Evolutionary conservation across 805 yeast species (phyloP).

Genomic region (Ogataea methanolica): DNA sequence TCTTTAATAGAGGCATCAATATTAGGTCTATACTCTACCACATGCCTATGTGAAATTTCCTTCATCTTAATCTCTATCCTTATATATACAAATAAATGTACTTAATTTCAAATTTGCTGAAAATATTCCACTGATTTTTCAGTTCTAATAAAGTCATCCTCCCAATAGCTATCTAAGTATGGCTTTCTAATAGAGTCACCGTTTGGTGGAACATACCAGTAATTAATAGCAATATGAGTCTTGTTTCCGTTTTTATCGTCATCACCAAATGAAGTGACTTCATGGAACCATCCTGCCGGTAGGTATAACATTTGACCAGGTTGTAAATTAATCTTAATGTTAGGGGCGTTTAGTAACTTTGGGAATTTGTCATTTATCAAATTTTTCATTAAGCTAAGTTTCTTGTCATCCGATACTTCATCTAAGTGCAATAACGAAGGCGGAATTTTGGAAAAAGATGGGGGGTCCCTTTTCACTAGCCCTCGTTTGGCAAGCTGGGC

Average conservation of each 20-base stretch:
- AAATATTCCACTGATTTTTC: slow-evolving; percentile 23
- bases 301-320: slow-evolving; percentile 67
- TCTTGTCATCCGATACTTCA: slow-evolving; percentile 36
- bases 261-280: slow-evolving; percentile 59
- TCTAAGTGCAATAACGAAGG: slow-evolving; percentile 59
- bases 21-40: no score
- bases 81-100: not conserved
- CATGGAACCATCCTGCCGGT: slow-evolving; percentile 83
- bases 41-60: no score
- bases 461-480: slow-evolving; percentile 45
- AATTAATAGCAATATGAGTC: slow-evolving; percentile 62
- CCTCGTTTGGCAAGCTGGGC: slow-evolving; percentile 12
- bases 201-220: slow-evolving; percentile 71
- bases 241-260: slow-evolving; percentile 10
- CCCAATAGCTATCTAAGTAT: slow-evolving; percentile 52
- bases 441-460: slow-evolving; percentile 63
- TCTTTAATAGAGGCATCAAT: no score
- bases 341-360: slow-evolving; percentile 36
- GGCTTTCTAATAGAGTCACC: slow-evolving; percentile 28
- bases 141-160: slow-evolving; percentile 45
- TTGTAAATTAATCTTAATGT: slow-evolving; percentile 42
- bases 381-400: slow-evolving; percentile 19
- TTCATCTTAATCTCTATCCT: no score
- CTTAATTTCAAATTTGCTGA: not conserved
- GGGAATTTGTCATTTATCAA: slow-evolving; percentile 46